Conservation (phyloP, 108 stramenopile species). For the Cyclotella kingstonii region DNA sequence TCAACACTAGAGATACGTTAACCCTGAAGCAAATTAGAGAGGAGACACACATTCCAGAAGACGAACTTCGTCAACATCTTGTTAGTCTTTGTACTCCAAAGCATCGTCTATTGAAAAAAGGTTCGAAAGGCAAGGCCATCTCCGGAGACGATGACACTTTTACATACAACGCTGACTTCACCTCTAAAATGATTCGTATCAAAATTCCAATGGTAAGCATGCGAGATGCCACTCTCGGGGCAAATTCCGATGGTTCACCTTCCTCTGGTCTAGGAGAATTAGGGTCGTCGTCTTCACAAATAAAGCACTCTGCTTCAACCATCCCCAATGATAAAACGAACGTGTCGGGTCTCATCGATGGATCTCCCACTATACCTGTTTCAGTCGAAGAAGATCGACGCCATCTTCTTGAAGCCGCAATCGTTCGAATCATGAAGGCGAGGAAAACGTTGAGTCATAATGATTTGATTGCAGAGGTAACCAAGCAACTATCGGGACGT, state of each 20-base stretch:
- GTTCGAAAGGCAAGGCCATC: constrained; percentile 90
- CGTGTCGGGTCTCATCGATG: constrained; percentile 38
- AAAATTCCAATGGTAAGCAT: constrained; percentile 89
- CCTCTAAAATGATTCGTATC: constrained; percentile 86
- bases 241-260: constrained; percentile 23
- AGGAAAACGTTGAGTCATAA: constrained; percentile 91
- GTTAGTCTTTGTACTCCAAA: constrained; percentile 95
- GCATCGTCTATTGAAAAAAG: constrained; percentile 89
- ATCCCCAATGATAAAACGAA: not conserved
- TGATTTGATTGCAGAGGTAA: constrained; percentile 94
- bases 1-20: constrained; percentile 81
- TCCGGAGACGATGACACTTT: constrained; percentile 88
- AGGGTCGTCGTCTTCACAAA: too few species aligned
- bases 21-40: constrained; percentile 81
- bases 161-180: constrained; percentile 88
- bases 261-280: too few species aligned
- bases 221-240: constrained; percentile 59
- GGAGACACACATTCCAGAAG: constrained; percentile 85
- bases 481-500: constrained; percentile 72
- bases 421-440: constrained; percentile 98
- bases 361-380: constrained; percentile 57
- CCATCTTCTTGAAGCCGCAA: constrained; percentile 93
- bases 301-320: not conserved
- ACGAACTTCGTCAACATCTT: constrained; percentile 90
- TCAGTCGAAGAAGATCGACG: constrained; percentile 89